A percentile compares a stretch with the other conserved stretches of the same genome.
Evolutionary conservation across 2,329 filamentous ascomycete species (phyloP).

Genomic region (Metarhizium guizhouense): DNA sequence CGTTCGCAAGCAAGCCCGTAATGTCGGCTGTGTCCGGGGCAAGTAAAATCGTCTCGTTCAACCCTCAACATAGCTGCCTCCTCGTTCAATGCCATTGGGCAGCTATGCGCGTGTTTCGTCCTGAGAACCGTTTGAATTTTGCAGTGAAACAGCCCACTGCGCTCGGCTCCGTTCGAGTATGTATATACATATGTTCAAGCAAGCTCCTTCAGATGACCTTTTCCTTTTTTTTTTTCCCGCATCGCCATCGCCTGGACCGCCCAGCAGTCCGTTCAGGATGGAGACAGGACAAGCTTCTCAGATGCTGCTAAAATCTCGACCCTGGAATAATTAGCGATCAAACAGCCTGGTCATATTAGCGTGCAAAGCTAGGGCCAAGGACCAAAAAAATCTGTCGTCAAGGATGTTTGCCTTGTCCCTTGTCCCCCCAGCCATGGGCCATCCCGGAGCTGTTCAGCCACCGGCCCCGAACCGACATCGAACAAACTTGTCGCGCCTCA

Average conservation of each 20-base stretch:
- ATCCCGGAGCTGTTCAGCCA: constrained; percentile 2
- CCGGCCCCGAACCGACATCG: not conserved
- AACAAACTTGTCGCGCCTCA: not conserved
- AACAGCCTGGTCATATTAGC: not conserved
- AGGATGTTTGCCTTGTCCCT: not conserved
- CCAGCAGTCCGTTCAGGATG: not conserved
- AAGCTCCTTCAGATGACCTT: not conserved
- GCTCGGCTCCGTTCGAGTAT: not conserved
- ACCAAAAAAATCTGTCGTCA: not conserved
- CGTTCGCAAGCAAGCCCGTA: not conserved
- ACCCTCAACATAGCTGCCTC: not conserved
- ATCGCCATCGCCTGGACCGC: not conserved
- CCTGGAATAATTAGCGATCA: not conserved
- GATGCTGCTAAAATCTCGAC: not conserved
- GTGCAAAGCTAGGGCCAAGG: not conserved
- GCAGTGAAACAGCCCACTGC: not conserved
- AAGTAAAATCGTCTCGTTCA: not conserved
- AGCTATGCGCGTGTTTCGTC: not conserved
- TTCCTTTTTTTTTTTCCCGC: not conserved
- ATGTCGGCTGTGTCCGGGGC: no score
- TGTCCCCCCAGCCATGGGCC: not conserved
- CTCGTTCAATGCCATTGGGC: not conserved
- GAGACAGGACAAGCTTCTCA: not conserved
- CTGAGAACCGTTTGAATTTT: not conserved
- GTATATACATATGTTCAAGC: no score